These are phyloP conservation scores for Brassica juncea DNA, from an alignment of 345 rosid genomes.

Conservation along the genomic window DNA sequence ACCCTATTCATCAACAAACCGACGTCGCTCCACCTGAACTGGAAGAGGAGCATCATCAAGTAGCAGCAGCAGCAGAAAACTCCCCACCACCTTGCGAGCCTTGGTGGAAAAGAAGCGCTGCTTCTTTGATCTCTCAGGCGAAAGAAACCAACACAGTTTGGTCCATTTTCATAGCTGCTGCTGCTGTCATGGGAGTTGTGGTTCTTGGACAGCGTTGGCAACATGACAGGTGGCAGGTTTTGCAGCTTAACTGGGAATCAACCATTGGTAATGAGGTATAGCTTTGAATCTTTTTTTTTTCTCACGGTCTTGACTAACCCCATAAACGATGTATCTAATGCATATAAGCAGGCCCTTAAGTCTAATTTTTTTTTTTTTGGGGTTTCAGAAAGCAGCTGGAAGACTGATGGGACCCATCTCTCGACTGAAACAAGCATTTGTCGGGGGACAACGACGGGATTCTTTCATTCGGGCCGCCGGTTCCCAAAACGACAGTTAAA, in stretches of 20 bases:
- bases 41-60: not conserved
- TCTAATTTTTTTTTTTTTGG: not conserved
- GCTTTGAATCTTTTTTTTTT: not conserved
- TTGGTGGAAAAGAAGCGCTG: conserved; percentile 96
- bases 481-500: conserved; percentile 50
- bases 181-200: conserved; percentile 84
- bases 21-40: conserved; percentile 43
- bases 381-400: conserved; percentile 61
- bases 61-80: conserved; percentile 25
- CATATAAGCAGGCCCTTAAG: no score
- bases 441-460: conserved; percentile 70
- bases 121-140: conserved; percentile 70
- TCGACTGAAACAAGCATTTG: conserved; percentile 77
- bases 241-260: conserved; percentile 80
- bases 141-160: conserved; percentile 88
- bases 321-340: no score
- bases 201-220: conserved; percentile 94
- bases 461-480: conserved; percentile 57
- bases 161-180: conserved; percentile 90
- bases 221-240: conserved; percentile 83
- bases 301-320: no score
- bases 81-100: conserved; percentile 70
- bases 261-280: conserved; percentile 44
- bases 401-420: conserved; percentile 69
- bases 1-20: conserved; percentile 39